phyloP scores from a whole-genome alignment of 371 early-diverging fungal species.

The Syncephalastrum contaminatum region DNA sequence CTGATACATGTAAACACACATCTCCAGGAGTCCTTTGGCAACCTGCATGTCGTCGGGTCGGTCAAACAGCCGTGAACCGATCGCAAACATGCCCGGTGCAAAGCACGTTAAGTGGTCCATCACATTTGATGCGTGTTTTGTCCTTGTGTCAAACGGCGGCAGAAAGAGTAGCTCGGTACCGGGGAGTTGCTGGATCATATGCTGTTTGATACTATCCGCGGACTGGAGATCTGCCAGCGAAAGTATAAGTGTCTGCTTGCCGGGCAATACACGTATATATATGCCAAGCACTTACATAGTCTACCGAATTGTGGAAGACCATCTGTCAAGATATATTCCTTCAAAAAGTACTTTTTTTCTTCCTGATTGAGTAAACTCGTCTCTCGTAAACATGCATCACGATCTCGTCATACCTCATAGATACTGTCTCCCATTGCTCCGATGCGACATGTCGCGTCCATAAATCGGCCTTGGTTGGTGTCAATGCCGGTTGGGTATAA shows the following conservation, averaged over 20 bases:
- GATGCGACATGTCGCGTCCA: constrained; percentile 34
- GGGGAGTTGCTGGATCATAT: constrained; percentile 49
- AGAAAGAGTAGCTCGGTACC: constrained; percentile 46
- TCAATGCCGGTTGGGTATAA: constrained; percentile 51
- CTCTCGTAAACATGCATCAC: neutral
- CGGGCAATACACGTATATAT: constrained; percentile 4
- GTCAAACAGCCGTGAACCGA: constrained; percentile 55
- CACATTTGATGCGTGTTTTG: constrained; percentile 9
- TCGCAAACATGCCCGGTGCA: constrained; percentile 72
- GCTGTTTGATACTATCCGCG: constrained; percentile 43
- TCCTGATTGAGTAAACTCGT: neutral
- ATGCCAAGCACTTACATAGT: constrained; percentile 50
- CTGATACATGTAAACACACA: constrained; percentile 64
- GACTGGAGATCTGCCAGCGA: constrained; percentile 41
- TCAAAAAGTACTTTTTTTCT: constrained; percentile 63
- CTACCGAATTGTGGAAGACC: constrained; percentile 51
- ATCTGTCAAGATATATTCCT: constrained; percentile 63
- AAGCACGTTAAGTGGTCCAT: constrained; percentile 73
- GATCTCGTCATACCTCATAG: constrained; percentile 40
- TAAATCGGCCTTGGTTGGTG: constrained; percentile 36
- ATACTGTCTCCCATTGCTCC: constrained; percentile 57
- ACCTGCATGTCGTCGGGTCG: constrained; percentile 44
- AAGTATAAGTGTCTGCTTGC: neutral
- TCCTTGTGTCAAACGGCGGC: constrained; percentile 35
- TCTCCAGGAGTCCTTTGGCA: constrained; percentile 52